These are phyloP conservation scores for Saposhnikovia divaricata DNA, from an alignment of 129 eudicot genomes.

Conservation along the genomic window DNA sequence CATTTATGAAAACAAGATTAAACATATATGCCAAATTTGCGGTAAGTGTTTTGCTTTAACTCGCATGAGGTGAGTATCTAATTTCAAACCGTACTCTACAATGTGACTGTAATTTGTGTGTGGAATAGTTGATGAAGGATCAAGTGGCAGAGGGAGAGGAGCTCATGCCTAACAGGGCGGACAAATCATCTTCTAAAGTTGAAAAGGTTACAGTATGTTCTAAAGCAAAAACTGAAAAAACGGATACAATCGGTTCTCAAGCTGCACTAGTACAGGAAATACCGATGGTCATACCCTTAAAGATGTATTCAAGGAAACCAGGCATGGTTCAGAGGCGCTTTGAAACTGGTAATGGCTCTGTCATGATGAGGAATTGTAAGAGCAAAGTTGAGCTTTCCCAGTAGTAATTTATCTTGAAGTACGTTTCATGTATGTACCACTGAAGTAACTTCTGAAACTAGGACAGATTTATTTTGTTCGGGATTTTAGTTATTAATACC, in stretches of 20 bases:
- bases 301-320: conserved; percentile 6
- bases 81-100: background rate
- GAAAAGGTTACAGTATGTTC: conserved; percentile 5
- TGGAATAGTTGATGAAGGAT: conserved; percentile 44
- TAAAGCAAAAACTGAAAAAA: conserved; percentile 3
- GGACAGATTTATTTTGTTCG: background rate
- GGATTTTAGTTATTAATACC: background rate
- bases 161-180: conserved; percentile 54
- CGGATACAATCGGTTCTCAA: background rate
- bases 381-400: background rate
- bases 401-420: background rate
- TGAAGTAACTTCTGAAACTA: too few relatives aligned
- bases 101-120: conserved; percentile 2
- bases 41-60: background rate
- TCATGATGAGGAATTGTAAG: background rate
- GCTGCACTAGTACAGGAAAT: background rate
- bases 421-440: background rate
- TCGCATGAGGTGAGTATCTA: background rate
- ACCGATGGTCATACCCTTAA: conserved; percentile 3
- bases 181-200: background rate
- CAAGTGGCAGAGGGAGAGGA: conserved; percentile 20
- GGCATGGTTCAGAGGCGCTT: background rate
- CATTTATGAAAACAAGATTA: background rate
- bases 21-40: background rate
- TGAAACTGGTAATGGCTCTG: background rate